Evolutionary conservation across 768 basidiomycete species (phyloP).

Genomic region (Leccinum aurantiacum): DNA sequence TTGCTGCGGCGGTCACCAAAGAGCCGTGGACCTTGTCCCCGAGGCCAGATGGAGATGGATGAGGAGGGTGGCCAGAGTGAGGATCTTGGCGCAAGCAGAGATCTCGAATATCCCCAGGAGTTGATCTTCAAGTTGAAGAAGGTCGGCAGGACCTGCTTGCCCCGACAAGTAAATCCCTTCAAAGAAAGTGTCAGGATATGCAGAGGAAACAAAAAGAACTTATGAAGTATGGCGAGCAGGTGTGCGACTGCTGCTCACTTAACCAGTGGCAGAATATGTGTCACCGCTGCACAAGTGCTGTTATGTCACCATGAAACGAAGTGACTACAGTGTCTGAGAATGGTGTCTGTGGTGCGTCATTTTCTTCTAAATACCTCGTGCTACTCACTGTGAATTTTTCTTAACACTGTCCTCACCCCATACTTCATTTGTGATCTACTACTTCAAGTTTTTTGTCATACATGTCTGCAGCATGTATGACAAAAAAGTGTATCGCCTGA

Average conservation of each 20-base stretch:
- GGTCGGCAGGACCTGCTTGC: not conserved
- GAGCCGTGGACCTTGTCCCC: not conserved
- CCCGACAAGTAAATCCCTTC: not conserved
- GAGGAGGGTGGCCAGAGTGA: not conserved
- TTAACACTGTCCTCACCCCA: too few species aligned
- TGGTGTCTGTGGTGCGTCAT: too few species aligned
- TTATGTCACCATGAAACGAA: too few species aligned
- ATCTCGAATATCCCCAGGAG: not conserved
- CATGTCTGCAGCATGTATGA: too few species aligned
- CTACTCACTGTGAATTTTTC: too few species aligned
- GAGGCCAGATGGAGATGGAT: not conserved
- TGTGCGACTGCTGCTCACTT: not conserved
- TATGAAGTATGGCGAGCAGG: not conserved
- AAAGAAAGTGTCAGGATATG: not conserved
- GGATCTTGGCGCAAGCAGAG: not conserved
- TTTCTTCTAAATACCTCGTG: too few species aligned
- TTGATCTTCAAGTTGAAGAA: not conserved
- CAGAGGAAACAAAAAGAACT: too few species aligned
- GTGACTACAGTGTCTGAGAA: too few species aligned
- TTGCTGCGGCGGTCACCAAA: not conserved
- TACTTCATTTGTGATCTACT: fast-evolving
- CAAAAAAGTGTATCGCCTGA: too few species aligned
- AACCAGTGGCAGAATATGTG: not conserved
- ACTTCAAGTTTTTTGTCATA: too few species aligned
- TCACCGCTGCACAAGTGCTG: too few species aligned